Evolutionary conservation across 352 stramenopile species (phyloP).

Genomic region (Plasmopara viticola): DNA sequence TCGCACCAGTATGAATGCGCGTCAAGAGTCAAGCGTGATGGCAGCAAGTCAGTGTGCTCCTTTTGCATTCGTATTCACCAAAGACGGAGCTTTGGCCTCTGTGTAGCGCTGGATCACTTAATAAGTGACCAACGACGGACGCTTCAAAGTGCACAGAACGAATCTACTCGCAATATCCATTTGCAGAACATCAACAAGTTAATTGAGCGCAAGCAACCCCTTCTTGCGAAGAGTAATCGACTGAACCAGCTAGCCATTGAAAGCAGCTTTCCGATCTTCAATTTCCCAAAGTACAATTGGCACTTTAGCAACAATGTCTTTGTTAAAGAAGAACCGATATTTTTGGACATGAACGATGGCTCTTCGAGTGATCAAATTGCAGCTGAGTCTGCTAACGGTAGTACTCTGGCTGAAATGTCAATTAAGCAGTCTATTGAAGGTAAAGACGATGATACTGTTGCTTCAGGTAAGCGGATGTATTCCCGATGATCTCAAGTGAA

Average conservation of each 20-base stretch:
- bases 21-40: constrained; percentile 14
- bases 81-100: constrained; percentile 24
- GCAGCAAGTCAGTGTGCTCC: constrained; percentile 22
- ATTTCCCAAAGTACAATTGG: constrained; percentile 34
- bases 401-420: too few species aligned
- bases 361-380: background rate
- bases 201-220: constrained; percentile 14
- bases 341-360: constrained; percentile 7
- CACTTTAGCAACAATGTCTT: constrained; percentile 23
- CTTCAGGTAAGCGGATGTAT: too few species aligned
- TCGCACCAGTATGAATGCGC: constrained; percentile 25
- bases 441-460: too few species aligned
- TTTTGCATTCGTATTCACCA: constrained; percentile 41
- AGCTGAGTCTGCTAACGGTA: background rate
- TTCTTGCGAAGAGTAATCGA: constrained; percentile 21
- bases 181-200: constrained; percentile 32
- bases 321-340: constrained; percentile 26
- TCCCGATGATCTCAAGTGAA: too few species aligned
- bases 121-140: constrained; percentile 25
- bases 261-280: constrained; percentile 27
- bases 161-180: constrained; percentile 31
- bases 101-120: constrained; percentile 24
- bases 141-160: constrained; percentile 18
- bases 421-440: too few species aligned
- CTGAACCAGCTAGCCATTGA: constrained; percentile 30